These are phyloP conservation scores for Ogataea corticis DNA, from an alignment of 805 yeast species.

Conservation along the genomic window DNA sequence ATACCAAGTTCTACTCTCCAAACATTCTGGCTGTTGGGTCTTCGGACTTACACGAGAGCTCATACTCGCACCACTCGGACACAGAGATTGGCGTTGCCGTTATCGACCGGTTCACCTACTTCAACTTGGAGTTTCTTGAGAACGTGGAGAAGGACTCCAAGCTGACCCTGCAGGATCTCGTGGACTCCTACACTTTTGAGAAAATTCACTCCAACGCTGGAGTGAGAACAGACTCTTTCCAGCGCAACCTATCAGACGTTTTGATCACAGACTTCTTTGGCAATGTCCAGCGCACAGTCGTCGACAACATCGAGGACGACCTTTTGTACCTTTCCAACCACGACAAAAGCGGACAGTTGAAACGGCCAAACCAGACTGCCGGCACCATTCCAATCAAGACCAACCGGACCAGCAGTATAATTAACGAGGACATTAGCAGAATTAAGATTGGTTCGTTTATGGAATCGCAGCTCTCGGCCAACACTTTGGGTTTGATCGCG, in stretches of 20 bases:
- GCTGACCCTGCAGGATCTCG: slow-evolving; percentile 76
- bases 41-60: slow-evolving; percentile 80
- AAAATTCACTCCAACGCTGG: slow-evolving; percentile 93
- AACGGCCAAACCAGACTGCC: background rate
- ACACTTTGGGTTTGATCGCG: background rate
- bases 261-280: slow-evolving; percentile 93
- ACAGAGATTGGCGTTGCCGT: slow-evolving; percentile 96
- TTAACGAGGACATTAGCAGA: slow-evolving; percentile 9
- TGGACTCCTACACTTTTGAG: slow-evolving; percentile 80
- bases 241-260: slow-evolving; percentile 66
- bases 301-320: slow-evolving; percentile 54
- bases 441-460: slow-evolving; percentile 15
- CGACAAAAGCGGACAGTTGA: slow-evolving; percentile 27
- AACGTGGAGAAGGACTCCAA: slow-evolving; percentile 71
- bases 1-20: slow-evolving; percentile 87
- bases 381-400: background rate
- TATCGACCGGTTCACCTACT: slow-evolving; percentile 93
- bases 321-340: slow-evolving; percentile 39
- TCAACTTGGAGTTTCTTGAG: slow-evolving; percentile 85
- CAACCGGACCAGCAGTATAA: background rate
- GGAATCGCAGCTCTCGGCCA: background rate
- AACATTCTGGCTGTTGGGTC: slow-evolving; percentile 93
- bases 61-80: slow-evolving; percentile 95
- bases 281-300: slow-evolving; percentile 75
- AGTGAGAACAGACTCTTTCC: slow-evolving; percentile 77